A percentile compares a stretch with the other conserved stretches of the same genome.
Conservation (phyloP, 768 basidiomycete species). For the Leucosporidium yakuticum region DNA sequence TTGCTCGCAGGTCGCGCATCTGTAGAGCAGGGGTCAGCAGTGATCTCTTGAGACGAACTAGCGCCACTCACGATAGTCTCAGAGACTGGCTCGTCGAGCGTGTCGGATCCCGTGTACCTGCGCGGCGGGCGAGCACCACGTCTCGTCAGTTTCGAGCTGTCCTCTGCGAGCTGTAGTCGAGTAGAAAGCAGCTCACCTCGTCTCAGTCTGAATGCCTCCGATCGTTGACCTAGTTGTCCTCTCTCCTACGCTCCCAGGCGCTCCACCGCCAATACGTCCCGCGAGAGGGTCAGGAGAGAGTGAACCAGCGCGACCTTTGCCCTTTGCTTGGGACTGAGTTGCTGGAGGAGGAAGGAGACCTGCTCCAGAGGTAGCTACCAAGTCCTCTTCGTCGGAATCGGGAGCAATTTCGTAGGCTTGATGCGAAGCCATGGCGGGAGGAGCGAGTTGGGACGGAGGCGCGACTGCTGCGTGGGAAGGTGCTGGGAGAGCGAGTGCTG, state of each 20-base stretch:
- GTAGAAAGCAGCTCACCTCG: conserved; percentile 55
- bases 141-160: background rate
- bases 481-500: too few species aligned
- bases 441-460: background rate
- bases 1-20: conserved; percentile 82
- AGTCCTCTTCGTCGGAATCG: conserved; percentile 25
- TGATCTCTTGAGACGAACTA: rapidly evolving
- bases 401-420: conserved; percentile 26
- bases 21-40: conserved; percentile 41
- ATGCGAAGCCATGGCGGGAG: background rate
- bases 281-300: conserved; percentile 9
- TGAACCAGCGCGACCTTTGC: conserved; percentile 17
- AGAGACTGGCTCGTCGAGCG: conserved; percentile 84
- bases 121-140: background rate
- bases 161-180: background rate
- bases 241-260: background rate
- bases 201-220: conserved; percentile 83
- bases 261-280: conserved; percentile 17
- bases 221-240: conserved; percentile 41
- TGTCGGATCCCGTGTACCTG: conserved; percentile 76
- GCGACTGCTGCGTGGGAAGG: background rate
- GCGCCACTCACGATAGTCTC: conserved; percentile 69
- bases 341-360: conserved; percentile 17
- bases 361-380: conserved; percentile 17
- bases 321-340: conserved; percentile 7